Conservation (phyloP, 2,329 filamentous ascomycete genomes). For the Mollisiaceae sp. region DNA sequence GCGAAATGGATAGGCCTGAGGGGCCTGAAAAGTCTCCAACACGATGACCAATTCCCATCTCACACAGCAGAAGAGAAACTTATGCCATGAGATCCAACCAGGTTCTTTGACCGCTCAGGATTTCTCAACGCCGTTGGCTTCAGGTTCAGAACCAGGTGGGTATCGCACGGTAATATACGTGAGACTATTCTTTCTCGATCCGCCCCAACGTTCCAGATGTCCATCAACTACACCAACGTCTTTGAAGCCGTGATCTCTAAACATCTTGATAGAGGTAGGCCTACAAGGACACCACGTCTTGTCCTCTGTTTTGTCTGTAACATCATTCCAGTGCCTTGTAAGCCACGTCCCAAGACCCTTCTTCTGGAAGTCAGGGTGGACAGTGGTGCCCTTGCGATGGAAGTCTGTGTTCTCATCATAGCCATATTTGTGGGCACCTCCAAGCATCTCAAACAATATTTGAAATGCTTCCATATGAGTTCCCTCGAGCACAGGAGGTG, state of each 20-base stretch:
- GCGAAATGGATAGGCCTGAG: too few relatives aligned
- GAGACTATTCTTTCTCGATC: constrained; percentile 17
- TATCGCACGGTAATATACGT: constrained; percentile 18
- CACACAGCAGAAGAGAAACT: too few relatives aligned
- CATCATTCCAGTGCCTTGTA: background rate
- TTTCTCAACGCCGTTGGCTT: background rate
- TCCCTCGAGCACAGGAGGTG: constrained; percentile 26
- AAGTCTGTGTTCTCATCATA: constrained; percentile 35
- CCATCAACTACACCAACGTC: constrained; percentile 24
- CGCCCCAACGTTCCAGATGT: constrained; percentile 26
- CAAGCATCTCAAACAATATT: constrained; percentile 22
- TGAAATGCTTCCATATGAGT: constrained; percentile 25
- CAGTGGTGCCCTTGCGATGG: constrained; percentile 33
- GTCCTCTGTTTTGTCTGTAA: constrained; percentile 3
- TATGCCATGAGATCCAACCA: too few relatives aligned
- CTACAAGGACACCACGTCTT: constrained; percentile 7
- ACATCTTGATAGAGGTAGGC: constrained; percentile 8
- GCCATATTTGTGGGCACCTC: constrained; percentile 19
- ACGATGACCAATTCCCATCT: too few relatives aligned
- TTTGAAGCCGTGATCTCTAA: constrained; percentile 4
- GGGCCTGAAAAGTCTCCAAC: too few relatives aligned
- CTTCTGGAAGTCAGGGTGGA: constrained; percentile 13
- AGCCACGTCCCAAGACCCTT: constrained; percentile 10
- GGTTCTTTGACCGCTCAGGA: background rate
- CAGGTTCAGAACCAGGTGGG: constrained; percentile 2